Evolutionary conservation across 2,329 filamentous ascomycete genomes (phyloP).

Genomic region (Aspergillus flavus): DNA sequence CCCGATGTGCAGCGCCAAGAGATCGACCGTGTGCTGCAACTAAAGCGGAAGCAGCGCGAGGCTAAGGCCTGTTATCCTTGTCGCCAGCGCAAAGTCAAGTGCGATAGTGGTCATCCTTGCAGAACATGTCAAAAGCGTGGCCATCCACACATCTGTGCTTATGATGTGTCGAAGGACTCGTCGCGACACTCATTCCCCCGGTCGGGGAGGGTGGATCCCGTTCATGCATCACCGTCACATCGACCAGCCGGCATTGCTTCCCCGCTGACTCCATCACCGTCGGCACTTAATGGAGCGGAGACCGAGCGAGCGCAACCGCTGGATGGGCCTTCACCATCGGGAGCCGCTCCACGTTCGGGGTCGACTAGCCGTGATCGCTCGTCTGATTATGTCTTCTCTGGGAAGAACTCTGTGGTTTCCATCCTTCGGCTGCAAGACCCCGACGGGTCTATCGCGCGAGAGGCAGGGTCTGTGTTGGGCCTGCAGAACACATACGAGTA

Average conservation of each 20-base stretch:
- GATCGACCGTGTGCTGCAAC: constrained; percentile 31
- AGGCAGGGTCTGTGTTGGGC: constrained; percentile 34
- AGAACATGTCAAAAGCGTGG: constrained; percentile 30
- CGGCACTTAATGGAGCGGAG: background rate
- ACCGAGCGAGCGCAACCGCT: background rate
- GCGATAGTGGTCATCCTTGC: constrained; percentile 33
- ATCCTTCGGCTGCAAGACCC: constrained; percentile 29
- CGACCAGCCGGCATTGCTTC: background rate
- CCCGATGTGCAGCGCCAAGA: constrained; percentile 25
- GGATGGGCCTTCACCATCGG: background rate
- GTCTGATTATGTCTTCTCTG: constrained; percentile 31
- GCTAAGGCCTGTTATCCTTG: constrained; percentile 38
- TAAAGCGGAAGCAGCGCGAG: constrained; percentile 34
- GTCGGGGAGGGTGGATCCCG: background rate
- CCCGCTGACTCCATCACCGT: background rate
- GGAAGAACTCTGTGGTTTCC: constrained; percentile 36
- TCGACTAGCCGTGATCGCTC: background rate
- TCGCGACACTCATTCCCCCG: background rate
- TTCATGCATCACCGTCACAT: background rate
- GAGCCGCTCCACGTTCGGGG: background rate
- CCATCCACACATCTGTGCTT: constrained; percentile 34
- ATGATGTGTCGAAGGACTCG: constrained; percentile 13
- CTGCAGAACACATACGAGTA: constrained; percentile 34
- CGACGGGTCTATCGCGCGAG: constrained; percentile 29
- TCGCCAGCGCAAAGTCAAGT: constrained; percentile 41